Evolutionary conservation across 2,329 filamentous ascomycete genomes (phyloP).

Genomic region (Venturia oleaginea): DNA sequence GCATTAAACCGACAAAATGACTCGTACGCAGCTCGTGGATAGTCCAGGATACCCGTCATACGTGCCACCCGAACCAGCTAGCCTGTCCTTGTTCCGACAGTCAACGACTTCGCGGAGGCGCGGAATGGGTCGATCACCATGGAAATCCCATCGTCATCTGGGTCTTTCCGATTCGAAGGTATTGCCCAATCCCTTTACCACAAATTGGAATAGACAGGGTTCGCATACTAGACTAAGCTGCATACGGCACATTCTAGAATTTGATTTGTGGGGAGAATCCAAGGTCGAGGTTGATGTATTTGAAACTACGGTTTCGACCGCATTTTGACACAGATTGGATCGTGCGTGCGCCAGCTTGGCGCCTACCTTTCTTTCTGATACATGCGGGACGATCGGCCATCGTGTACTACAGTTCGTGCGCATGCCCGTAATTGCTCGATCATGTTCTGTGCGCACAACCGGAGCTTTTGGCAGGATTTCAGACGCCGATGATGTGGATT

Average conservation of each 20-base stretch:
- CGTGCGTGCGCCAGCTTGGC: neutral
- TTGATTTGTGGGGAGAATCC: neutral
- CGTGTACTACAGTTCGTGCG: too few relatives aligned
- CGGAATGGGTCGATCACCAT: neutral
- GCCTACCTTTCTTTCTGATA: conserved; percentile 8
- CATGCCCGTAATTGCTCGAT: neutral
- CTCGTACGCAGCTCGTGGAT: neutral
- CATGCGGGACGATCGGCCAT: conserved; percentile 9
- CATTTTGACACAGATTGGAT: neutral
- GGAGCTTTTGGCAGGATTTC: neutral
- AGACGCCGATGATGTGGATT: neutral
- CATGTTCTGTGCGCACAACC: neutral
- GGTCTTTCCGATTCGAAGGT: neutral
- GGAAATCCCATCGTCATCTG: neutral
- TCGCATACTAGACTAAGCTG: neutral
- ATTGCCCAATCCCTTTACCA: neutral
- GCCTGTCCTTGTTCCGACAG: neutral
- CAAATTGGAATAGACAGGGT: neutral
- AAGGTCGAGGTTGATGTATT: neutral
- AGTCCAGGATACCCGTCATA: neutral
- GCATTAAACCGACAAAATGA: neutral
- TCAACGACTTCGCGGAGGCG: neutral
- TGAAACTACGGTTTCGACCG: conserved; percentile 9
- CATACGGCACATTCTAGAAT: neutral
- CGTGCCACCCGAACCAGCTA: neutral